Base-by-base conservation (phyloP, 768 basidiomycete species). In the Termitomyces titanicus region DNA sequence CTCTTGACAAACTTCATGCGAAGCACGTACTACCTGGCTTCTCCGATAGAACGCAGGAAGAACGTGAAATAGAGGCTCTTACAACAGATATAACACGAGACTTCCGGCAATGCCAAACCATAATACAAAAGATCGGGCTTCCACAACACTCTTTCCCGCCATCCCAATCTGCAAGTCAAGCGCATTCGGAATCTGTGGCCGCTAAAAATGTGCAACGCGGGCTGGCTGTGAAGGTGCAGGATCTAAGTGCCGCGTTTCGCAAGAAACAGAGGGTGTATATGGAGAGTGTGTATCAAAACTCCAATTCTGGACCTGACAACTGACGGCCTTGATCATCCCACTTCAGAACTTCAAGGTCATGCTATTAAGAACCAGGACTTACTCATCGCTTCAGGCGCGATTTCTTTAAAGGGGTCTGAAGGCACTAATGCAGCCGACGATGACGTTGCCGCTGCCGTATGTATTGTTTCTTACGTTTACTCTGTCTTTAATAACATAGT, bases 251-350 rank as follows among this genome's bases (percentile, higher is more conserved):
- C 20, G 78, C 85, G 12, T 98, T 99, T 68, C 84, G 97, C 59
- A 98, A 97, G 79, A 98, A 96, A 76, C 97, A 99, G 72, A 86
- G 93, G 56, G 90, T 96, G 31, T 98, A 98, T 71, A 90, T 99
- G 90, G 90, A 97, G 74, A 95, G 97, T 96, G 68, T 72, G 95
- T 81, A 53, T 60, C 51, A 57, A 58, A 55, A 24, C 25, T 33
- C 17, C 29, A 20, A n/a, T 44, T 29, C 29, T 20, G 25, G n/a
- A 45, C 27, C 15, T 47, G 50, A 25, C 42, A 5, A 40, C 13
- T 54, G 35, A 38, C n/a, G 25, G 17, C 13, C 17, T 39, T 52
- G 53, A 59, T 51, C 17, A 46, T 25, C 25, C 29, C 52, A 17
- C n/a, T n/a, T n/a, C 48, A 64, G 96, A 89, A 69, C 79, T 98